Base-by-base conservation (phyloP, 1,284 basidiomycete species). In the Ustilago sp. region DNA sequence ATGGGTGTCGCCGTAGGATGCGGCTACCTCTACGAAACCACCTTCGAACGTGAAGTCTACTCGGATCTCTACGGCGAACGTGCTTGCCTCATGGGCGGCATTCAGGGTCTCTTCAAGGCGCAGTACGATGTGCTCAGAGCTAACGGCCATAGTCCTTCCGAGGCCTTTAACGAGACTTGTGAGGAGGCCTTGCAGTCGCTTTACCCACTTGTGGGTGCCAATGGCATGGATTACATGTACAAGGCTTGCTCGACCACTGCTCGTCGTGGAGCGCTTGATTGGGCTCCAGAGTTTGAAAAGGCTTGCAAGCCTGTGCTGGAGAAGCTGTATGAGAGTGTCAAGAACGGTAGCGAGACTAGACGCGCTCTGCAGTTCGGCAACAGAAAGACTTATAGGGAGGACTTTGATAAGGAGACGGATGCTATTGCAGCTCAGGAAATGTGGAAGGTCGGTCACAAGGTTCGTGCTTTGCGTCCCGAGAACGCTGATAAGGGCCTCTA, bases 161-260 rank as follows among this genome's bases (percentile, higher is more conserved):
- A 99, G 88, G 96, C 94, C 70, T 98, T 99, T 91, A 99, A 99
- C 89, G 96, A 99, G 90, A 99, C 97, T 76, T 83, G 83, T 64
- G 96, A 99, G 88, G 96, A 99, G 89, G 97, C 97, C 19, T 98
- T 97, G 58, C 95, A 98, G 87, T 98, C 95, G 63, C 92, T 99
- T 80, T 98, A 94, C 90, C 96, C 97, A 71, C 89, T 99, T 86
- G 94, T 99, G 83, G 96, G 95, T 83, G 91, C 93, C 86, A 93
- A 97, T 87, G 93, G 93, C 79, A 98, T 98, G 97, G 96, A 99
- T 89, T 98, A 98, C 91, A 98, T 98, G 96, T 98, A 83, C 82
- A 85, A 83, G 74, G 95, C 95, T 54, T 99, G 97, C 90, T 99
- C 97, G 45, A 99, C 96, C 79, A 99, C 97, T 60, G 97, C 97